A percentile compares a stretch with the other conserved stretches of the same genome.
Evolutionary conservation across 2,329 filamentous ascomycete genomes (phyloP).

Genomic region (Didymella segeticola): DNA sequence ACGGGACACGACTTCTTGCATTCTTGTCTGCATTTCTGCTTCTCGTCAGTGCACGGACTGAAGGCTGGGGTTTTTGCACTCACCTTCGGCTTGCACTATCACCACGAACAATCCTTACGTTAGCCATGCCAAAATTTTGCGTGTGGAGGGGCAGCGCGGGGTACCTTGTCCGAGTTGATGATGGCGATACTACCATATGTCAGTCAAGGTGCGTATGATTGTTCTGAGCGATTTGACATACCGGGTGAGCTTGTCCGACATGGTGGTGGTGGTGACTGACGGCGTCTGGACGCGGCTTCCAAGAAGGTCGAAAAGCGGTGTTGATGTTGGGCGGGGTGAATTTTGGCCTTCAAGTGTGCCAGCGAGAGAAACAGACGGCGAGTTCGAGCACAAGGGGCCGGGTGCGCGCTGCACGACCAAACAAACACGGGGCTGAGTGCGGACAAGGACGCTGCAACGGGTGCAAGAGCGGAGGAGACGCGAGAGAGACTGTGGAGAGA

Average conservation of each 20-base stretch:
- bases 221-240: conserved; percentile 55
- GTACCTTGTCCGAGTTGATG: conserved; percentile 96
- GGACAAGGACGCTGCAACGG: conserved; percentile 9
- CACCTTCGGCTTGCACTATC: conserved; percentile 87
- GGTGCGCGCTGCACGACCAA: conserved; percentile 5
- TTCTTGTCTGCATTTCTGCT: conserved; percentile 95
- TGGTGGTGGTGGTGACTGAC: conserved; percentile 52
- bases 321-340: conserved; percentile 28
- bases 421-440: conserved; percentile 7
- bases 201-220: conserved; percentile 17
- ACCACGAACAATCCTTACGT: conserved; percentile 51
- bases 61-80: conserved; percentile 36
- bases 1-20: conserved; percentile 99
- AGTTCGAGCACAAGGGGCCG: neutral
- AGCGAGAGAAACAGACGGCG: conserved; percentile 11
- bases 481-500: conserved; percentile 14
- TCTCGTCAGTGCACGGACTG: conserved; percentile 23
- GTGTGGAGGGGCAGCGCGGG: conserved; percentile 51
- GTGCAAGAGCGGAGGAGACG: conserved; percentile 15
- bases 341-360: conserved; percentile 27
- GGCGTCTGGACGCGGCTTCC: conserved; percentile 17
- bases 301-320: conserved; percentile 17
- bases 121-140: conserved; percentile 43
- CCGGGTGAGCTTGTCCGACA: conserved; percentile 96
- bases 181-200: conserved; percentile 78